phyloP scores from a whole-genome alignment of 768 basidiomycete species.

The Gymnopilus dilepis region DNA sequence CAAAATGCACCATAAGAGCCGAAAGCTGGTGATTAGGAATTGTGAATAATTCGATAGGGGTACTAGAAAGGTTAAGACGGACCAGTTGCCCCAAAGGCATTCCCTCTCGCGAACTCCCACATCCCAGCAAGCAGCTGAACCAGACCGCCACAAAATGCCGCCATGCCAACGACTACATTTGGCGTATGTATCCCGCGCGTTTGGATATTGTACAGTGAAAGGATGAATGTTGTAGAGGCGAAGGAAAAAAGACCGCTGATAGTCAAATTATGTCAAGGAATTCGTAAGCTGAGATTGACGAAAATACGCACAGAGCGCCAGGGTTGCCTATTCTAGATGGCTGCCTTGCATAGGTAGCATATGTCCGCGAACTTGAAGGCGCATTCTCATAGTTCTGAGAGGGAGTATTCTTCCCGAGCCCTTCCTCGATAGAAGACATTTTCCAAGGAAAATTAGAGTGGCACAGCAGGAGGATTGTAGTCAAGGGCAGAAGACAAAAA shows the following conservation, averaged over 20 bases:
- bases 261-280: too few species aligned
- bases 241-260: constrained; percentile 7
- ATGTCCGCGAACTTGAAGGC: too few species aligned
- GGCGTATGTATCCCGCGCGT: constrained; percentile 48
- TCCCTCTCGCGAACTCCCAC: constrained; percentile 69
- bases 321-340: constrained; percentile 4
- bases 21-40: constrained; percentile 59
- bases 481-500: neutral
- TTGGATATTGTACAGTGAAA: constrained; percentile 67
- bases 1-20: constrained; percentile 85
- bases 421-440: neutral
- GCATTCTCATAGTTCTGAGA: too few species aligned
- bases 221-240: constrained; percentile 59
- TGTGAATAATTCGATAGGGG: neutral
- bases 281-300: neutral
- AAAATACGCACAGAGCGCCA: constrained; percentile 13
- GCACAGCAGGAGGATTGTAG: neutral
- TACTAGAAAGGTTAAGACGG: constrained; percentile 25
- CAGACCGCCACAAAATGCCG: constrained; percentile 71
- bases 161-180: constrained; percentile 77
- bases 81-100: constrained; percentile 70
- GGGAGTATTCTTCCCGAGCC: neutral
- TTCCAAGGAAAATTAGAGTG: neutral
- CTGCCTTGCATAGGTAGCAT: neutral
- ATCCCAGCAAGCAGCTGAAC: constrained; percentile 79